These are phyloP conservation scores for Yamadazyma tumulicola DNA, from an alignment of 805 yeast species.

Conservation along the genomic window DNA sequence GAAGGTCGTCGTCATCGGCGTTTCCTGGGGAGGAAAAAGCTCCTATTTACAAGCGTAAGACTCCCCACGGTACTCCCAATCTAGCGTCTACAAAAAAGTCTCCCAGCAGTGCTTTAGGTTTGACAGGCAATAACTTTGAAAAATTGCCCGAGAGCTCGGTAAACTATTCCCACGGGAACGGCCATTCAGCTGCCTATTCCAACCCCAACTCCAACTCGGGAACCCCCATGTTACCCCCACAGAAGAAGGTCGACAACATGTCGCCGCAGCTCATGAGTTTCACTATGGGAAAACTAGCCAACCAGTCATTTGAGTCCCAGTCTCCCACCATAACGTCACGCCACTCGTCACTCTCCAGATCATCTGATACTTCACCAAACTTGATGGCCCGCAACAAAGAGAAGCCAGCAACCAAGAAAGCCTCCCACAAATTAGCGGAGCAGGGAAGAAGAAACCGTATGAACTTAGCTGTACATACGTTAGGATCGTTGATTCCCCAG, in stretches of 20 bases:
- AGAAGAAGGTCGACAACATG: conserved; percentile 17
- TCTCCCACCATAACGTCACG: conserved; percentile 12
- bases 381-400: conserved; percentile 15
- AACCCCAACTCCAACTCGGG: conserved; percentile 8
- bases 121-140: conserved; percentile 16
- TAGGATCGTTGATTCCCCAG: conserved; percentile 66
- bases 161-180: conserved; percentile 1
- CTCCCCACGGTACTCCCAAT: conserved; percentile 44
- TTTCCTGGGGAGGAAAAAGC: conserved; percentile 25
- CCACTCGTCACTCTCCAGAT: conserved; percentile 13
- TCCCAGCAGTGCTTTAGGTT: conserved; percentile 5
- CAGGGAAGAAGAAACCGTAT: conserved; percentile 93
- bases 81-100: conserved; percentile 13
- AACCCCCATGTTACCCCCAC: conserved; percentile 40
- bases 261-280: conserved; percentile 43
- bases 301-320: conserved; percentile 17
- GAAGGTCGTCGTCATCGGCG: conserved; percentile 32
- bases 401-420: conserved; percentile 48
- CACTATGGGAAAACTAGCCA: conserved; percentile 44
- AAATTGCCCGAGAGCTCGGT: conserved; percentile 25
- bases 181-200: not conserved
- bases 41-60: conserved; percentile 30
- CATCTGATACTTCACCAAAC: conserved; percentile 21
- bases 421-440: conserved; percentile 88
- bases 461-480: conserved; percentile 79